Percentiles rank a stretch among this genome's conserved stretches.
Evolutionary conservation across 768 basidiomycete species (phyloP).

Genomic region (Leccinum broughii): DNA sequence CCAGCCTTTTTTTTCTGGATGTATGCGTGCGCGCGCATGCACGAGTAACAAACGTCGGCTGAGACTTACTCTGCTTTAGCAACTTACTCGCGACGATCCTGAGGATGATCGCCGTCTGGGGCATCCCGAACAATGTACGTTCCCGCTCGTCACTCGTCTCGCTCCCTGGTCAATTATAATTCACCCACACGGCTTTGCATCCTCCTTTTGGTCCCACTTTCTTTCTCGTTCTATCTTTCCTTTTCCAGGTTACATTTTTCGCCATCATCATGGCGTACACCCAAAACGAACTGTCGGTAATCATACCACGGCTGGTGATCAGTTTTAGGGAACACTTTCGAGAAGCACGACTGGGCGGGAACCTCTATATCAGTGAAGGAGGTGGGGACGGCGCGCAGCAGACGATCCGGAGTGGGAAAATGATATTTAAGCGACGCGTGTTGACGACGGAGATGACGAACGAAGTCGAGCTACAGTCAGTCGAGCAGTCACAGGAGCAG

Average conservation of each 20-base stretch:
- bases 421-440: conserved; percentile 9
- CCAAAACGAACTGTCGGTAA: conserved; percentile 18
- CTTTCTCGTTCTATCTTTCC: neutral
- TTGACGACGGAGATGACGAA: conserved; percentile 3
- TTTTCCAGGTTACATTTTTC: conserved; percentile 6
- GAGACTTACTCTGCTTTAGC: neutral
- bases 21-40: neutral
- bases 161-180: neutral
- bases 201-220: neutral
- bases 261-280: conserved; percentile 18
- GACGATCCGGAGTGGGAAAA: conserved; percentile 6
- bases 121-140: conserved; percentile 15
- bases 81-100: conserved; percentile 18
- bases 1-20: neutral
- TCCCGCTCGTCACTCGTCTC: neutral
- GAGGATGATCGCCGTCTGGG: conserved; percentile 20
- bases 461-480: conserved; percentile 3
- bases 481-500: neutral
- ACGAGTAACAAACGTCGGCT: neutral
- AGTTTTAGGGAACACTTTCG: conserved; percentile 21
- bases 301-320: conserved; percentile 22
- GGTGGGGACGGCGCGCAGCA: neutral
- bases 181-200: neutral
- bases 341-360: neutral
- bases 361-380: conserved; percentile 1